Base-by-base conservation (phyloP, 179 eudicot genomes). In the Vitellaria paradoxa region DNA sequence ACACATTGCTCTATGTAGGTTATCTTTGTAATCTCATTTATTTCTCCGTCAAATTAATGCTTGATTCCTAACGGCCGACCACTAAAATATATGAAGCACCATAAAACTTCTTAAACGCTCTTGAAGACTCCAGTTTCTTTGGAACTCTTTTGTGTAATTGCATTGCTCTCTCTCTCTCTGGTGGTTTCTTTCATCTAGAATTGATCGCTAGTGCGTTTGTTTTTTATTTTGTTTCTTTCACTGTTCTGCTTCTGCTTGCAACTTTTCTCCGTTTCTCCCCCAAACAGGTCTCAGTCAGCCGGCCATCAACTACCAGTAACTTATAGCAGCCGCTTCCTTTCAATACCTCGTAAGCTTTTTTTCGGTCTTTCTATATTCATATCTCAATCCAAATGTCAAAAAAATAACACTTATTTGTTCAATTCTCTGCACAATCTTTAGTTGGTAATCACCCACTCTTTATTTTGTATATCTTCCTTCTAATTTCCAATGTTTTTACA, bases 141-240 rank as follows among this genome's bases (percentile, higher is more conserved):
- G n/a, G 72, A 20, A 42, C 45, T 14, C 18, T 67, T 23, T 42
- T 42, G 13, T 42, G 70, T 42, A 42, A 67, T 42, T 42, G 52
- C 72, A 47, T 47, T 47, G n/a, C 72, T 68, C 72, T 68, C 72
- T 47, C 72, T 47, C 72, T 46, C 15, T 45, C 26, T 17, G 7
- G 18, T 24, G 18, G 24, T 68, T 7, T 42, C 53, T 66, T 49
- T n/a, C 15, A 13, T n/a, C 30, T 20, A 5, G 30, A 45, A 45
- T 68, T 18, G 26, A 46, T 20, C 50, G n/a, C n/a, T 24, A 18
- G 23, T 42, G 3, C 45, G 45, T 42, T 42, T 42, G 72, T 68
- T 14, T n/a, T 46, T 72, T 56, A 56, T 47, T 42, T 42, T 42
- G 72, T 68, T 14, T n/a, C 64, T 72, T 56, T 72, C 63, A 72